Base-by-base conservation (phyloP, 257 asterid species). In the Nemophila menziesii region DNA sequence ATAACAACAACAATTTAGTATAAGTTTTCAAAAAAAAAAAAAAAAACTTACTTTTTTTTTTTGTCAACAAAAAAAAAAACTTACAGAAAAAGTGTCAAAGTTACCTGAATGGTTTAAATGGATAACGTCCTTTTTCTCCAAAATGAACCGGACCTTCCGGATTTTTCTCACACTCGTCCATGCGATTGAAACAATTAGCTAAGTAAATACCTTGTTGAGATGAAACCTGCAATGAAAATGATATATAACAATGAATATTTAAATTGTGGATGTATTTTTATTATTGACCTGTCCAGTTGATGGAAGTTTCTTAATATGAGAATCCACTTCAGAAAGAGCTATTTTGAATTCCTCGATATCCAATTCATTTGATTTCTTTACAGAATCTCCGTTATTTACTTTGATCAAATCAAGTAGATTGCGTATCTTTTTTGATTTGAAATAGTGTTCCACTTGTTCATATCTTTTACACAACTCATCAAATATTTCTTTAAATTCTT, bases 191-290 rank as follows among this genome's bases (percentile, higher is more conserved):
- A 62, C 95, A 84, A 61, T 80, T 72, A 23, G 98, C 92, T 56
- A 89, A 89, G 66, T 84, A 89, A 22, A 78, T 68, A 33, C 98
- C 98, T 70, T 89, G 95, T 60, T 84, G 96, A 58, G 98, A 92
- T 20, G 95, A 95, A 65, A 89, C 95, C 95, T 89, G 63, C 50
- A 56, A 38, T 51, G 56, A 47, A 56, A 58, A 13, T 16, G 48
- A 45, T 58, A 22, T 14, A 27, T 40, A 20, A 29, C 11, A 16
- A 40, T n/a, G 19, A 16, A 40, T 24, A 20, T 14, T 22, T 9
- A 20, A 57, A 9, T 19, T 27, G 36, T 29, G 12, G 2, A 29
- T 29, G 2, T 13, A 36, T 22, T 48, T 22, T 18, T 16, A 26
- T 36, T 3, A 37, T 18, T 43, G 15, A 87, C 97, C 95, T 89